phyloP scores from a whole-genome alignment of 1,284 basidiomycete species.

The Malassezia brasiliensis region DNA sequence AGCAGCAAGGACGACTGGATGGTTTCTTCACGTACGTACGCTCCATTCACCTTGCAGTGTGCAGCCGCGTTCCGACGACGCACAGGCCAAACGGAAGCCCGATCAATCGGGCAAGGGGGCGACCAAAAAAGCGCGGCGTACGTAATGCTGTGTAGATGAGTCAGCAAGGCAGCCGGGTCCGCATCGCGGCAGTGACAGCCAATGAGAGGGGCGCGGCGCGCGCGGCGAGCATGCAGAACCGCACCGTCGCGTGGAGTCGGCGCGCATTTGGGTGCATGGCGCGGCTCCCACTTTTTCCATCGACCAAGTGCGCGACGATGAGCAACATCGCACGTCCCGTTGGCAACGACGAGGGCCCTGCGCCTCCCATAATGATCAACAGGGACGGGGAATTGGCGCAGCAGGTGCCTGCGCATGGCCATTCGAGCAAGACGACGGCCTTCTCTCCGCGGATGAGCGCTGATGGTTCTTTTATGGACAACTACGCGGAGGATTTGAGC shows the following conservation, averaged over 20 bases:
- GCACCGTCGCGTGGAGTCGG: no score
- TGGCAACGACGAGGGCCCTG: not conserved
- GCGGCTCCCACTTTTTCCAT: no score
- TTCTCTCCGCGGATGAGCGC: constrained; percentile 1
- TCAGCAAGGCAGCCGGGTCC: not conserved
- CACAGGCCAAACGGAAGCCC: constrained; percentile 1
- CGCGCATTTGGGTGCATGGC: no score
- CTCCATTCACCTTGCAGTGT: not conserved
- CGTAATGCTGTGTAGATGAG: constrained; percentile 3
- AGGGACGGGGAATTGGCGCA: not conserved
- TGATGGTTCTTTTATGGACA: not conserved
- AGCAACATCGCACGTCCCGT: not conserved
- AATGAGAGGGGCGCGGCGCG: no score
- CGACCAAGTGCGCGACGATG: not conserved
- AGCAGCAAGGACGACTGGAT: constrained; percentile 92
- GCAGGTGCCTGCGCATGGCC: not conserved
- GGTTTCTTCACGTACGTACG: constrained; percentile 63
- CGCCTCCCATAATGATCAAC: not conserved
- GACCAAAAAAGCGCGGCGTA: not conserved
- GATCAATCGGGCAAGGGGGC: not conserved
- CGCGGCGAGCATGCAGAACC: no score
- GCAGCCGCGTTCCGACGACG: not conserved
- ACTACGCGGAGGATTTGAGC: not conserved
- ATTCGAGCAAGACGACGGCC: not conserved
- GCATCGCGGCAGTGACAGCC: no score